Evolutionary conservation across 176 grass and related monocot genomes (phyloP).

Genomic region (Carex littledalei): DNA sequence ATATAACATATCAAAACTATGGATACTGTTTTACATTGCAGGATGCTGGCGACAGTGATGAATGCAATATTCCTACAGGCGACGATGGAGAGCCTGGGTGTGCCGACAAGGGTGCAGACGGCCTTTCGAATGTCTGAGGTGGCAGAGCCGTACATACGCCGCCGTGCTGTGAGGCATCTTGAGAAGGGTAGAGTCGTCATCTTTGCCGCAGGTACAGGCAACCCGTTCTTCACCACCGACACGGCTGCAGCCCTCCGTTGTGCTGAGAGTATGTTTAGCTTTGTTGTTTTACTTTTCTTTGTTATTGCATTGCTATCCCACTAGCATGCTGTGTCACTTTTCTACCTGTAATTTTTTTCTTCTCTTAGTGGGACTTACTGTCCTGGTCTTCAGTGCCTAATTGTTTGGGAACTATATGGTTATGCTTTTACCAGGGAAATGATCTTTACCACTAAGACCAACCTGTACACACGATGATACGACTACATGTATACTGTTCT

Average conservation of each 20-base stretch:
- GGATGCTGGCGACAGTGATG: slow-evolving; percentile 98
- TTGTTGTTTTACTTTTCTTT: background rate
- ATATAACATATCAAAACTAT: background rate
- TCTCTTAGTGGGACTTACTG: background rate
- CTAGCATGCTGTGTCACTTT: background rate
- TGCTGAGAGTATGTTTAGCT: slow-evolving; percentile 75
- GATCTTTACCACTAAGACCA: background rate
- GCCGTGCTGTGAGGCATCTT: slow-evolving; percentile 83
- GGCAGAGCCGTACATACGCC: slow-evolving; percentile 94
- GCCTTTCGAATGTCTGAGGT: slow-evolving; percentile 99
- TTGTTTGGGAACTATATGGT: background rate
- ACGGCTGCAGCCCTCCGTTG: slow-evolving; percentile 96
- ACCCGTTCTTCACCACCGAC: slow-evolving; percentile 98
- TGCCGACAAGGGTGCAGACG: slow-evolving; percentile 92
- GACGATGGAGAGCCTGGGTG: slow-evolving; percentile 98
- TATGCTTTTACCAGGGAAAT: background rate
- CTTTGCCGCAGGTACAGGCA: slow-evolving; percentile 97
- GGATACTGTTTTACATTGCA: slow-evolving; percentile 21
- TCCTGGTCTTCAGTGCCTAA: background rate
- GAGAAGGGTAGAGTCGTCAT: slow-evolving; percentile 99
- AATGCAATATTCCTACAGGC: slow-evolving; percentile 99
- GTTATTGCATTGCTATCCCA: background rate
- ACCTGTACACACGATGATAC: background rate
- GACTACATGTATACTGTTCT: background rate
- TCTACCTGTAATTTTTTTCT: background rate